These are phyloP conservation scores for Podospora comata DNA, from an alignment of 495 filamentous ascomycete species.

Conservation along the genomic window DNA sequence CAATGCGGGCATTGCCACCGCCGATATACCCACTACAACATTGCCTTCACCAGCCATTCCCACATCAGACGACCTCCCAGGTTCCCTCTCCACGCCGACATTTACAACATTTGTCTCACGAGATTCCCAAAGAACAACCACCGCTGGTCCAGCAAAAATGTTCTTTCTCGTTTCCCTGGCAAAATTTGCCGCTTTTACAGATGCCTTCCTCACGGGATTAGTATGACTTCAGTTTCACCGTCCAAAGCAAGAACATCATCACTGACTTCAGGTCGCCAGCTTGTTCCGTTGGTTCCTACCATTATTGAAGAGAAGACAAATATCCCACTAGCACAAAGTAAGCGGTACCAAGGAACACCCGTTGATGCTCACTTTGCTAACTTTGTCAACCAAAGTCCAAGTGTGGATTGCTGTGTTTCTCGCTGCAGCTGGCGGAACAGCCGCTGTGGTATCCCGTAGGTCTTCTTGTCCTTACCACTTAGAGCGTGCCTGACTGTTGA, in stretches of 20 bases:
- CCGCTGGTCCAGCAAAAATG: slow-evolving; percentile 2
- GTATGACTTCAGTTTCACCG: background rate
- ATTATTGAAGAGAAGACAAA: slow-evolving; percentile 20
- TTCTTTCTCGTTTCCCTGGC: slow-evolving; percentile 12
- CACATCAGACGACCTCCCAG: background rate
- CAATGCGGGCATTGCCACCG: slow-evolving; percentile 9
- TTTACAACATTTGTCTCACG: background rate
- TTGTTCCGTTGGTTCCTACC: slow-evolving; percentile 30
- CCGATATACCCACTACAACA: background rate
- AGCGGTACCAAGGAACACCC: background rate
- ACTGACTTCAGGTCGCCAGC: slow-evolving; percentile 2
- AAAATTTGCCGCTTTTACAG: slow-evolving; percentile 18
- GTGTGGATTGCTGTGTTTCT: slow-evolving; percentile 32
- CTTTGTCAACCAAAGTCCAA: slow-evolving; percentile 15
- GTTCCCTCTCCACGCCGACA: slow-evolving; percentile 4
- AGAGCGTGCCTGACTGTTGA: background rate
- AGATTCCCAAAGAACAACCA: background rate
- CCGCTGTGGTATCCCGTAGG: slow-evolving; percentile 30
- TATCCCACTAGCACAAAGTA: slow-evolving; percentile 14
- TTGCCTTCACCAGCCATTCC: slow-evolving; percentile 7
- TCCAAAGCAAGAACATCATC: background rate
- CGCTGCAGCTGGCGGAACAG: slow-evolving; percentile 30
- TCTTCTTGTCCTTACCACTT: background rate
- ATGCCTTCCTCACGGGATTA: background rate
- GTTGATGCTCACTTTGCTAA: background rate